These are phyloP conservation scores for Atalantia buxifolia DNA, from an alignment of 345 rosid species.

Conservation along the genomic window DNA sequence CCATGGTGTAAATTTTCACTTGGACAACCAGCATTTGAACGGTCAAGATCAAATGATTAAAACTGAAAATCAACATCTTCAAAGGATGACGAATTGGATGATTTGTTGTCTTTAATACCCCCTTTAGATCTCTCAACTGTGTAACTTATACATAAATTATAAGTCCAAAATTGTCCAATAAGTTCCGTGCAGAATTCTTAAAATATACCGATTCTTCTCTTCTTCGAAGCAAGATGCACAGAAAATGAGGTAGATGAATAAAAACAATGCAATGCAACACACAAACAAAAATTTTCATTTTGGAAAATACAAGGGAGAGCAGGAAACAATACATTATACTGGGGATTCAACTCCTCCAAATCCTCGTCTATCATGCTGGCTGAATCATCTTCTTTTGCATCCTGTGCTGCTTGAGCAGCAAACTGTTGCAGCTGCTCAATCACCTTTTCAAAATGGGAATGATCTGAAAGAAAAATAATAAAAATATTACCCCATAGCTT, in stretches of 20 bases:
- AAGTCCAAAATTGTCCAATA: background rate
- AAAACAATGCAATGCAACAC: background rate
- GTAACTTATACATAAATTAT: background rate
- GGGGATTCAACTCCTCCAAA: slow-evolving; percentile 28
- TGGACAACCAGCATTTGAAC: too few species aligned
- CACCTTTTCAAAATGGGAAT: slow-evolving; percentile 52
- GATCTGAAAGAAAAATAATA: slow-evolving; percentile 39
- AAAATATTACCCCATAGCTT: background rate
- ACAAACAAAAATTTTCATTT: background rate
- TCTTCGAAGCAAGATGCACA: background rate
- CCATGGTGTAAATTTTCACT: too few species aligned
- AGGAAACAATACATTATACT: slow-evolving; percentile 30
- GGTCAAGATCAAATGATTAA: too few species aligned
- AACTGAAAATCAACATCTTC: too few species aligned
- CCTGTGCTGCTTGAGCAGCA: slow-evolving; percentile 38
- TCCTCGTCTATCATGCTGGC: slow-evolving; percentile 31
- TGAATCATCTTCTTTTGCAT: slow-evolving; percentile 35
- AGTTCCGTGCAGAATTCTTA: background rate
- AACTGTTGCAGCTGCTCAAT: slow-evolving; percentile 53
- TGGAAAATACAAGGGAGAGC: background rate
- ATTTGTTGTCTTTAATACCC: background rate
- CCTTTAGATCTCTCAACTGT: background rate
- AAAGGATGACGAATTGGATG: too few species aligned
- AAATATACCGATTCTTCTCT: background rate
- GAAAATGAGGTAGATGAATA: background rate